Evolutionary conservation across 805 yeast species (phyloP).

Genomic region (Tetrapisispora iriomotensis): DNA sequence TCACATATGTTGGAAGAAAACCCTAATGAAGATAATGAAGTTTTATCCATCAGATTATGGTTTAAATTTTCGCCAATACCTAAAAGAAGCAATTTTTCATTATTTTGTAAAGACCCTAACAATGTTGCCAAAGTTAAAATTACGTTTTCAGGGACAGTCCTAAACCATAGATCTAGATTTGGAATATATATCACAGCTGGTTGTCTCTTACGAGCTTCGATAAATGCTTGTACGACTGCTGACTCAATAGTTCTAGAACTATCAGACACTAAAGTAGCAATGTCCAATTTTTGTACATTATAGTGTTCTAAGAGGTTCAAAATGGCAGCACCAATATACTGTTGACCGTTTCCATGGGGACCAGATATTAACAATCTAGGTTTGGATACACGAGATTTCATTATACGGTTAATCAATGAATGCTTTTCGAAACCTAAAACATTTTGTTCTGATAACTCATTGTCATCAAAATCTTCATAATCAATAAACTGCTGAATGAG

Average conservation of each 20-base stretch:
- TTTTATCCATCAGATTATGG: constrained; percentile 31
- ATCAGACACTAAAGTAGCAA: constrained; percentile 69
- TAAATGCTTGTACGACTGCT: constrained; percentile 67
- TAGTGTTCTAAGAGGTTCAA: constrained; percentile 79
- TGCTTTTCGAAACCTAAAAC: constrained; percentile 65
- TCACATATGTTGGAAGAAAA: constrained; percentile 37
- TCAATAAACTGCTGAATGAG: constrained; percentile 28
- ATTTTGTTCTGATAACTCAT: constrained; percentile 16
- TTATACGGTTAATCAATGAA: constrained; percentile 43
- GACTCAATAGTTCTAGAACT: constrained; percentile 76
- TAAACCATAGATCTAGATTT: constrained; percentile 66
- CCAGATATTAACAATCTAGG: constrained; percentile 78
- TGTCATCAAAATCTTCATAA: constrained; percentile 24
- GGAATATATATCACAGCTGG: constrained; percentile 84
- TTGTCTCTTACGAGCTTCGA: constrained; percentile 81
- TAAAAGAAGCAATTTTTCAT: constrained; percentile 63
- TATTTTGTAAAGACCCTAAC: constrained; percentile 55
- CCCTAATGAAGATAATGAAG: constrained; percentile 11
- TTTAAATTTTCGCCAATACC: constrained; percentile 55
- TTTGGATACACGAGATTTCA: constrained; percentile 57
- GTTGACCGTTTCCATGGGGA: constrained; percentile 73
- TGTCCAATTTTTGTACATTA: constrained; percentile 77
- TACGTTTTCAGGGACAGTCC: constrained; percentile 57
- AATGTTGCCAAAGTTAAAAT: constrained; percentile 63
- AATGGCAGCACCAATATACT: constrained; percentile 72